These are phyloP conservation scores for Gossypium anomalum DNA, from an alignment of 345 rosid genomes.

Conservation along the genomic window DNA sequence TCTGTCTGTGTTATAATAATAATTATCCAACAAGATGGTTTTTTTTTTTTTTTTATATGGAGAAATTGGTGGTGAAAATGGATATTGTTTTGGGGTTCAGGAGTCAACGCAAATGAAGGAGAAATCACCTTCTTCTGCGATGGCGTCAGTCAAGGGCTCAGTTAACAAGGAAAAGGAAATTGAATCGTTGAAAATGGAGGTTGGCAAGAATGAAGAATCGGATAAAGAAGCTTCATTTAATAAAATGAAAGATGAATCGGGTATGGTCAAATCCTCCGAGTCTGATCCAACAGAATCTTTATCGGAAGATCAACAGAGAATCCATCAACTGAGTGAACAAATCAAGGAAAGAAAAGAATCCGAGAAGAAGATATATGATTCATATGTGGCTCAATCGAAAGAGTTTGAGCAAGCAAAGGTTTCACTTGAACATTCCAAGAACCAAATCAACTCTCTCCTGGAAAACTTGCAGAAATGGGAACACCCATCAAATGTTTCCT, in stretches of 20 bases:
- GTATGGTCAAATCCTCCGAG: conserved; percentile 9
- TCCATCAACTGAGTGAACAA: conserved; percentile 43
- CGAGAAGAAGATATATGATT: conserved; percentile 35
- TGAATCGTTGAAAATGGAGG: conserved; percentile 34
- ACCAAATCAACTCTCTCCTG: conserved; percentile 33
- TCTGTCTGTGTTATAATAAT: no score
- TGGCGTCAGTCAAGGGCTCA: conserved; percentile 35
- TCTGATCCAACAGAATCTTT: neutral
- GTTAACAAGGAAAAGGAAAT: conserved; percentile 37
- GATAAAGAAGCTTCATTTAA: conserved; percentile 30
- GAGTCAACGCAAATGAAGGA: conserved; percentile 36
- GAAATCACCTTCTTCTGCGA: conserved; percentile 53
- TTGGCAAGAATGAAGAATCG: conserved; percentile 24
- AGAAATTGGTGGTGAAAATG: neutral
- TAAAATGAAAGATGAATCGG: conserved; percentile 29
- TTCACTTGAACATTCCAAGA: conserved; percentile 45
- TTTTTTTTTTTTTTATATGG: no score
- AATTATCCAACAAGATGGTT: neutral
- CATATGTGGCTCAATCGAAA: conserved; percentile 33
- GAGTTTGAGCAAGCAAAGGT: conserved; percentile 47
- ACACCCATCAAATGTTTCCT: conserved; percentile 19
- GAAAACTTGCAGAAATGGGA: conserved; percentile 24
- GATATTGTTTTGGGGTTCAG: neutral
- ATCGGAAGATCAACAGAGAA: conserved; percentile 17
- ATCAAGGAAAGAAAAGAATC: conserved; percentile 33